Percentiles rank a stretch among this genome's conserved stretches.
These are phyloP conservation scores for Arachis stenosperma DNA, from an alignment of 306 rosid genomes.

Conservation along the genomic window DNA sequence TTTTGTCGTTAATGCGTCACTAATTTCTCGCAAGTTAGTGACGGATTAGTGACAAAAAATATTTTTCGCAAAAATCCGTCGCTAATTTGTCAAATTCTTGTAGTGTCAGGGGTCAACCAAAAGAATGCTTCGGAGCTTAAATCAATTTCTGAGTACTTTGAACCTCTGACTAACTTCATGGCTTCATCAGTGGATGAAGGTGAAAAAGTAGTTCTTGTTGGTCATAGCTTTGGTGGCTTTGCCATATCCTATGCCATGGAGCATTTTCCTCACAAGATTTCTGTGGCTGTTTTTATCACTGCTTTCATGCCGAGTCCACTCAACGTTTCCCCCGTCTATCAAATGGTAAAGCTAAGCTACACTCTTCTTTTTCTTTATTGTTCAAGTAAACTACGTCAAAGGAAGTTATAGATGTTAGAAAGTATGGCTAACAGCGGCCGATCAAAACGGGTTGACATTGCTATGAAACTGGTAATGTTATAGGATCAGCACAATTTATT, in stretches of 20 bases:
- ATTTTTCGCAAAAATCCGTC: too few relatives aligned
- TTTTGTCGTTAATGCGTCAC: too few relatives aligned
- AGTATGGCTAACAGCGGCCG: too few relatives aligned
- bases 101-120: conserved; percentile 40
- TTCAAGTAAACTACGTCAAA: too few relatives aligned
- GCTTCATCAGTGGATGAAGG: background rate
- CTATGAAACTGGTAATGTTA: too few relatives aligned
- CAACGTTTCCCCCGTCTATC: conserved; percentile 36
- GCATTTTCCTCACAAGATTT: conserved; percentile 38
- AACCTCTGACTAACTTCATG: conserved; percentile 49
- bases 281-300: conserved; percentile 47
- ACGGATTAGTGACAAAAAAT: too few relatives aligned
- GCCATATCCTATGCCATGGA: conserved; percentile 56
- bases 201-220: conserved; percentile 47
- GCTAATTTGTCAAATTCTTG: too few relatives aligned
- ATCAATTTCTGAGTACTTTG: conserved; percentile 40
- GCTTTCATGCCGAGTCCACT: conserved; percentile 54
- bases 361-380: background rate
- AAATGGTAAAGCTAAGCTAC: conserved; percentile 27
- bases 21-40: too few relatives aligned
- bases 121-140: conserved; percentile 8
- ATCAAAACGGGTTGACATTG: too few relatives aligned
- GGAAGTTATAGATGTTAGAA: too few relatives aligned
- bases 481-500: too few relatives aligned
- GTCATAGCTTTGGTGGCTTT: conserved; percentile 57